Percentiles rank a stretch among this genome's conserved stretches.
phyloP scores from a whole-genome alignment of 768 basidiomycete species.

The Ramaria sp. region DNA sequence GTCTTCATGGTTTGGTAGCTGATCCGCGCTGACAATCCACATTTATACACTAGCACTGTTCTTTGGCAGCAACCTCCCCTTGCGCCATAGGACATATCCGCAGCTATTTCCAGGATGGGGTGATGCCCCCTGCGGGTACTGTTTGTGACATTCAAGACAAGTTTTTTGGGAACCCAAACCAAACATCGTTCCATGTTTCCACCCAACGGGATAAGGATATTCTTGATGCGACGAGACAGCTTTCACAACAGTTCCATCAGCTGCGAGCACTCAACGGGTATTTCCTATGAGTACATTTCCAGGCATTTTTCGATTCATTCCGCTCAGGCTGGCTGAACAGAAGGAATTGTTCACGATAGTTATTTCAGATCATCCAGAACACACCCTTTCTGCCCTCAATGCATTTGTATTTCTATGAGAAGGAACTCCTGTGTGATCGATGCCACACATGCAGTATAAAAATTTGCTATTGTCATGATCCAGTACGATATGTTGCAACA shows the following conservation, averaged over 20 bases:
- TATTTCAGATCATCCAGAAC: too few species aligned
- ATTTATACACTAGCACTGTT: slow-evolving; percentile 12
- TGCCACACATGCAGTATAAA: too few species aligned
- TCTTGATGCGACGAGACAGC: neutral
- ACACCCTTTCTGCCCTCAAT: too few species aligned
- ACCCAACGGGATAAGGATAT: neutral
- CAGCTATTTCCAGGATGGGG: slow-evolving; percentile 18
- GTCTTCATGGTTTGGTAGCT: neutral
- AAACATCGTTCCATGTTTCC: neutral
- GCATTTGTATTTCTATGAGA: too few species aligned
- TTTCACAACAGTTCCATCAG: neutral
- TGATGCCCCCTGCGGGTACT: slow-evolving; percentile 15
- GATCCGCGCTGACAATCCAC: neutral
- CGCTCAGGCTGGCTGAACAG: too few species aligned
- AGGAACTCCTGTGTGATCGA: too few species aligned
- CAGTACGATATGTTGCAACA: too few species aligned
- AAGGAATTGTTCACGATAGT: too few species aligned
- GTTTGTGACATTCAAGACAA: slow-evolving; percentile 15
- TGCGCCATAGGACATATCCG: slow-evolving; percentile 16
- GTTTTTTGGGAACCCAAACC: slow-evolving; percentile 8
- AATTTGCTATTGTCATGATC: too few species aligned
- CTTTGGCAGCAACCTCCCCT: slow-evolving; percentile 12
- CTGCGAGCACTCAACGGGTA: neutral
- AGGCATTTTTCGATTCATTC: too few species aligned
- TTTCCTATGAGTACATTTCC: neutral